phyloP scores from a whole-genome alignment of 257 asterid genomes.

The Solanum ossicruentum region DNA sequence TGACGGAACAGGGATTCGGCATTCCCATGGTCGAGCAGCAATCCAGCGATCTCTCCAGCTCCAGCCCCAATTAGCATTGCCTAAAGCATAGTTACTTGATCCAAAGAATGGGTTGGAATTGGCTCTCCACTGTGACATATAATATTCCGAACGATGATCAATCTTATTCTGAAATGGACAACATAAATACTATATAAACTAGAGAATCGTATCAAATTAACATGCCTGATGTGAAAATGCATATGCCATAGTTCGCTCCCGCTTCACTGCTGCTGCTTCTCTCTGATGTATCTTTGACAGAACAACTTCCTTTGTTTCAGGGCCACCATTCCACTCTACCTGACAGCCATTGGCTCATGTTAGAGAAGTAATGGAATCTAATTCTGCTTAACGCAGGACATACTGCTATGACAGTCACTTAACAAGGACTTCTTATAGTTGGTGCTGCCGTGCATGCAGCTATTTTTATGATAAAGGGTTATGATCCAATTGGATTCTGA shows the following conservation, averaged over 20 bases:
- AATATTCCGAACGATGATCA: neutral
- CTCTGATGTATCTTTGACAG: constrained; percentile 75
- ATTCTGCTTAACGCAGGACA: neutral
- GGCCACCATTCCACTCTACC: constrained; percentile 90
- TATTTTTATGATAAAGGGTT: neutral
- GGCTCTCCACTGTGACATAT: constrained; percentile 72
- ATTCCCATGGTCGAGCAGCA: constrained; percentile 96
- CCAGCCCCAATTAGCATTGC: constrained; percentile 87
- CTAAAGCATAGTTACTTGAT: constrained; percentile 31
- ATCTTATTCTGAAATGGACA: neutral
- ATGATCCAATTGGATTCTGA: neutral
- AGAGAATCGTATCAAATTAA: neutral
- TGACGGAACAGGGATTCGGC: constrained; percentile 31
- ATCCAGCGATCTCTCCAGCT: constrained; percentile 98
- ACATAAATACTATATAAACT: neutral
- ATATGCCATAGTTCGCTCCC: constrained; percentile 90
- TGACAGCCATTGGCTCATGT: constrained; percentile 11
- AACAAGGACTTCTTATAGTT: neutral
- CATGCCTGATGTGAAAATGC: constrained; percentile 85
- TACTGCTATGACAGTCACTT: neutral
- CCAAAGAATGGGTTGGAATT: constrained; percentile 42
- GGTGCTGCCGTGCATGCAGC: neutral
- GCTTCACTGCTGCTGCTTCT: constrained; percentile 83
- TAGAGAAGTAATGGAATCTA: neutral
- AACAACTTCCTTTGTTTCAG: constrained; percentile 60